A percentile compares a stretch with the other conserved stretches of the same genome.
Conservation (phyloP, 495 filamentous ascomycete genomes). For the Polyplosphaeria fusca region DNA sequence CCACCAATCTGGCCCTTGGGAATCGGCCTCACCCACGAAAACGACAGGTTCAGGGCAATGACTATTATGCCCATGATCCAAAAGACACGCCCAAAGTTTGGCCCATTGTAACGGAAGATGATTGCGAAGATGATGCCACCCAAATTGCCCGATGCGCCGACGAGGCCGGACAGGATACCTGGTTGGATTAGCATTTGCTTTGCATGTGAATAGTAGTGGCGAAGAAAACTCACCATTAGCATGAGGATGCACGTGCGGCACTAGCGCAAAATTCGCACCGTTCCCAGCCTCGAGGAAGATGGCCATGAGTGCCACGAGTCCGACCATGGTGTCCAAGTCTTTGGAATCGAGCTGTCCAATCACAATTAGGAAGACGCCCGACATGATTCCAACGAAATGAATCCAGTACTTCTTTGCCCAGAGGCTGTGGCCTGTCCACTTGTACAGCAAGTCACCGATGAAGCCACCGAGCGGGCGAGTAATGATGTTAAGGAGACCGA, state of each 20-base stretch:
- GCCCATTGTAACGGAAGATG: slow-evolving; percentile 74
- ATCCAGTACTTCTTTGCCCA: slow-evolving; percentile 78
- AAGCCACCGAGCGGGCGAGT: slow-evolving; percentile 74
- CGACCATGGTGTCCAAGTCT: slow-evolving; percentile 64
- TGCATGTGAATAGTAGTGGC: not conserved
- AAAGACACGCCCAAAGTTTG: slow-evolving; percentile 63
- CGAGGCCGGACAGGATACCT: slow-evolving; percentile 70
- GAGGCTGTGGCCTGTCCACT: slow-evolving; percentile 51
- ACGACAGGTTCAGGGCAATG: slow-evolving; percentile 61
- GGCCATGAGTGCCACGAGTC: slow-evolving; percentile 68
- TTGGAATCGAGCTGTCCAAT: slow-evolving; percentile 67
- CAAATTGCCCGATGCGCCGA: slow-evolving; percentile 77
- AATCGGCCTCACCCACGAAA: slow-evolving; percentile 71
- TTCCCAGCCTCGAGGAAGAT: slow-evolving; percentile 84
- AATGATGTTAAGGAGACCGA: slow-evolving; percentile 79
- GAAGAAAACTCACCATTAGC: slow-evolving; percentile 58
- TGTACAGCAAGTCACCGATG: slow-evolving; percentile 70
- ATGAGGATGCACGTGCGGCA: slow-evolving; percentile 78
- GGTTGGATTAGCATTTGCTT: not conserved
- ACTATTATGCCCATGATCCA: slow-evolving; percentile 82
- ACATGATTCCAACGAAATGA: slow-evolving; percentile 57
- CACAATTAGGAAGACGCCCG: slow-evolving; percentile 65
- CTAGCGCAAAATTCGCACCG: slow-evolving; percentile 78
- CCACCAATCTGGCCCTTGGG: slow-evolving; percentile 67
- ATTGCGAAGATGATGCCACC: slow-evolving; percentile 84